Conservation (phyloP, 2,329 filamentous ascomycete species). For the Drechslerella coelobrocha region DNA sequence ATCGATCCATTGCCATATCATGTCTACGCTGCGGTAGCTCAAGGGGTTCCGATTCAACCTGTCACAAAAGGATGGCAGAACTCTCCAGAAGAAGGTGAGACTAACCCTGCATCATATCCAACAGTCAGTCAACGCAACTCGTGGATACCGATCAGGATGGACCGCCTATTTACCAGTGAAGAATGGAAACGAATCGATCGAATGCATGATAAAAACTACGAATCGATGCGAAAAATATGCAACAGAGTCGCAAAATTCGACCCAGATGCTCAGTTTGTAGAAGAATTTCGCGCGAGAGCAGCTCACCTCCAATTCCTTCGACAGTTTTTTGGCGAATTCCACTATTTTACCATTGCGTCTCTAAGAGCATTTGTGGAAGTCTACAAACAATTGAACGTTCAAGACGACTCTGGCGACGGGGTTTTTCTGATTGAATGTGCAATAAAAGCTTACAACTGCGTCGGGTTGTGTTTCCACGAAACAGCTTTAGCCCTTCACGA, state of each 20-base stretch:
- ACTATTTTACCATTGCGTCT: slow-evolving; percentile 18
- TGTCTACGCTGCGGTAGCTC: not conserved
- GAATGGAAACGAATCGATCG: slow-evolving; percentile 17
- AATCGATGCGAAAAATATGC: not conserved
- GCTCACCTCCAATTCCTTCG: slow-evolving; percentile 15
- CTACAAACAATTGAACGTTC: not conserved
- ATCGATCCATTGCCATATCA: slow-evolving; percentile 14
- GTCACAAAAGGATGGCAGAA: not conserved
- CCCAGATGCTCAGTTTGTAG: not conserved
- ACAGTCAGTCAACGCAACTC: not conserved
- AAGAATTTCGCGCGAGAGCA: slow-evolving; percentile 2
- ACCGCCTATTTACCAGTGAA: not conserved
- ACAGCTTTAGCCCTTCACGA: not conserved
- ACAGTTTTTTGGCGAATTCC: slow-evolving; percentile 2
- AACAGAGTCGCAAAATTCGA: not conserved
- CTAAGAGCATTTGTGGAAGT: not conserved
- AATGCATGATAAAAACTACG: slow-evolving; percentile 9
- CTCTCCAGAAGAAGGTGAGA: not conserved
- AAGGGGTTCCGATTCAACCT: not conserved
- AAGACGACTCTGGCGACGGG: not conserved
- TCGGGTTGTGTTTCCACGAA: not conserved
- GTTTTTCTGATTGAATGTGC: slow-evolving; percentile 8
- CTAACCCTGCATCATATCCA: not conserved
- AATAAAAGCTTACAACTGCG: slow-evolving; percentile 4
- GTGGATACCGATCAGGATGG: not conserved